Evolutionary conservation across 345 rosid genomes (phyloP).

Genomic region (Leavenworthia alabamica): DNA sequence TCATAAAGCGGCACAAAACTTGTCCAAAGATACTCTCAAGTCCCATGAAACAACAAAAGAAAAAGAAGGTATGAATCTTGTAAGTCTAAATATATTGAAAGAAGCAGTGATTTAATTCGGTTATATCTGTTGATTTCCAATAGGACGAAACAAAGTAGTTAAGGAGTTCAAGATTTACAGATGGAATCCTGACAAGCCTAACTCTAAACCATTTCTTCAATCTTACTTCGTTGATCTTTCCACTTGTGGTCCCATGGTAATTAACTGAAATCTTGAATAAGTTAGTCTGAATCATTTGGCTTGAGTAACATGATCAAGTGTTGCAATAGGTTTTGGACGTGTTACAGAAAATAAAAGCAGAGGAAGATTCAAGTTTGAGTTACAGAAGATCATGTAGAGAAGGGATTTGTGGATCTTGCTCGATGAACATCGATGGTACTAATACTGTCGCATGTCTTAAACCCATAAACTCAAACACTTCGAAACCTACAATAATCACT

Average conservation of each 20-base stretch:
- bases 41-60: constrained; percentile 18
- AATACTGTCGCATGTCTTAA: constrained; percentile 66
- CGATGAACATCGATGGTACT: constrained; percentile 64
- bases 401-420: constrained; percentile 73
- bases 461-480: constrained; percentile 43
- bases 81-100: not conserved
- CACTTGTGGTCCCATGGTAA: constrained; percentile 53
- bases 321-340: constrained; percentile 53
- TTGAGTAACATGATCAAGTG: not conserved
- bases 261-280: not conserved
- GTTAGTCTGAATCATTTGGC: not conserved
- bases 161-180: constrained; percentile 61
- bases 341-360: constrained; percentile 62
- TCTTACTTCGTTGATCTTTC: constrained; percentile 50
- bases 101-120: not conserved
- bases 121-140: not conserved
- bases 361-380: constrained; percentile 51
- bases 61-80: constrained; percentile 6
- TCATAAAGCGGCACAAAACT: constrained; percentile 39
- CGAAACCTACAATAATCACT: constrained; percentile 43
- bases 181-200: constrained; percentile 52
- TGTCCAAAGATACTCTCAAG: constrained; percentile 41
- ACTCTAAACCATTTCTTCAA: constrained; percentile 52
- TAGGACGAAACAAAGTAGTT: constrained; percentile 15
- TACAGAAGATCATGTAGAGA: constrained; percentile 65